Evolutionary conservation across 164 flowering plant genomes (phyloP).

Genomic region (Taxillus chinensis): DNA sequence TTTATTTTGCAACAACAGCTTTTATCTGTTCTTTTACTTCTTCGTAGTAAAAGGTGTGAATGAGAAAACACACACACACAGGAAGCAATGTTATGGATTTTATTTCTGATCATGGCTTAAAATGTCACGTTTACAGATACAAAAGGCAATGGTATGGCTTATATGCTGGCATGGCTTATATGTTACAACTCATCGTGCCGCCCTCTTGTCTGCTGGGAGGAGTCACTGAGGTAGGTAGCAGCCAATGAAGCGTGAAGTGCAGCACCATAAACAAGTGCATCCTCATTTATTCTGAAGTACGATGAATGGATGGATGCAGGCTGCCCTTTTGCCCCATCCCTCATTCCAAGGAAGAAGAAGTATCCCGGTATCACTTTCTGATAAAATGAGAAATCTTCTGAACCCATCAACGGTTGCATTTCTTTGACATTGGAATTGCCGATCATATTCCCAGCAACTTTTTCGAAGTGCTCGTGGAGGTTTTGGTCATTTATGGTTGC

Average conservation of each 20-base stretch:
- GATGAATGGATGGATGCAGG: constrained; percentile 41
- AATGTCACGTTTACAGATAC: no score
- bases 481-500: constrained; percentile 29
- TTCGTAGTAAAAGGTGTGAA: no score
- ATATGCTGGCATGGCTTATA: not conserved
- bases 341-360: constrained; percentile 45
- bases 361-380: constrained; percentile 37
- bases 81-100: no score
- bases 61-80: no score
- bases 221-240: constrained; percentile 31
- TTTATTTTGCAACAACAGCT: no score
- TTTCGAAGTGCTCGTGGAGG: constrained; percentile 27
- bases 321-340: constrained; percentile 21
- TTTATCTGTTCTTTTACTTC: no score
- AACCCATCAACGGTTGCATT: constrained; percentile 33
- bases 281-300: constrained; percentile 47
- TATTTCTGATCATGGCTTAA: no score
- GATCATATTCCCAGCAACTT: constrained; percentile 30
- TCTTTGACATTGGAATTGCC: constrained; percentile 29
- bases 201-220: constrained; percentile 3
- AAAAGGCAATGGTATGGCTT: no score
- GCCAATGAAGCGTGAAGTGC: constrained; percentile 79
- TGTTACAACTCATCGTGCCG: constrained; percentile 21
- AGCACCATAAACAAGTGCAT: constrained; percentile 59
- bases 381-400: constrained; percentile 49